Evolutionary conservation across 2,329 filamentous ascomycete species (phyloP), one percentile per base, ranked within the genome.

Genomic region (Clarireedia sp.): DNA sequence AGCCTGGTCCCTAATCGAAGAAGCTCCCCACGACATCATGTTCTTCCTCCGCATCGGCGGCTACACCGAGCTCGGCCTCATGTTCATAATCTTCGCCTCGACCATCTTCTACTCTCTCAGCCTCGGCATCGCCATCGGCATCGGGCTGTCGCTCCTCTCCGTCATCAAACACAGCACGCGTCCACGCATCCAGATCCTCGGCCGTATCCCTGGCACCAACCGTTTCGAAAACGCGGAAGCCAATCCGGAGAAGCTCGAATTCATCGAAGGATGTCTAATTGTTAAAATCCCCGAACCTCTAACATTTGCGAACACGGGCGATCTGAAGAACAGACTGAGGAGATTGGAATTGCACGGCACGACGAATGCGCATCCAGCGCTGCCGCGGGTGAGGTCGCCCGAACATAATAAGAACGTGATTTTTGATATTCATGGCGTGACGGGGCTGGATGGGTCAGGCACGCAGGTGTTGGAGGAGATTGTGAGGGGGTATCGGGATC

Each of bases 391-490:
- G 14, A 80, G 91, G 4, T 76, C 79, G 24, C 80, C 83, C n/a
- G 86, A 92, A 58, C 85, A 89, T 65, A 96, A 96, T 69, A 82
- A 84, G 63, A 96, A 96, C 67, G 78, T 99, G 70, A 90, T 99
- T 59, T 97, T 99, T 66, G 94, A 99, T 68, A 90, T 97, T 7
- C 92, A 97, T 64, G 94, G 94, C n/a, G 94, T 99, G 3, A 96
- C 91, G 0, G 87, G 87, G 26, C 84, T 99, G 64, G 94, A 99
- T 68, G 94, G 90, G 5, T 95, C 90, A 0, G 94, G 92, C 1
- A 87, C 89, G 0, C 94, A 97, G 72, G 92, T 97, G 0, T 76
- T 99, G 2, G 80, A 82, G 47, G 94, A 97, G 71, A 97, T 97
- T 62, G 89, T 99, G 16, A 76, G 83, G 48, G 79, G 76, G 29